These are phyloP conservation scores for Cucumis cinereus DNA, from an alignment of 306 rosid species.

Conservation along the genomic window DNA sequence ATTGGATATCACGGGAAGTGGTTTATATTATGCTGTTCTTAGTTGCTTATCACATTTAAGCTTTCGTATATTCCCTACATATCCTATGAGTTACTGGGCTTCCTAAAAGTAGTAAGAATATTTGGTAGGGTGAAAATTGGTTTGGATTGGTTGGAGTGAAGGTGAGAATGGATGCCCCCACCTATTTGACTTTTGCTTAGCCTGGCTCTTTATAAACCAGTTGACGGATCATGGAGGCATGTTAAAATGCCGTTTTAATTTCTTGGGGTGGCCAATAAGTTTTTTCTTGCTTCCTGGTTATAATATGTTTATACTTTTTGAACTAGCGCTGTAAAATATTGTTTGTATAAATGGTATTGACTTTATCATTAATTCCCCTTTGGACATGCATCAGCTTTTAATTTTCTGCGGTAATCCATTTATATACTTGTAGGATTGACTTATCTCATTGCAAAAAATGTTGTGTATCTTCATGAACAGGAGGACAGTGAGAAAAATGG, in stretches of 20 bases:
- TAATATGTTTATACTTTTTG: background rate
- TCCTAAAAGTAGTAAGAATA: background rate
- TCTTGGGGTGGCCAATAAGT: background rate
- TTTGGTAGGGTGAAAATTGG: background rate
- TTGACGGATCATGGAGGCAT: background rate
- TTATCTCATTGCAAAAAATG: background rate
- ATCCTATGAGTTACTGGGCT: background rate
- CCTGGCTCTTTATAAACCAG: background rate
- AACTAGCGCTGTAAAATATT: background rate
- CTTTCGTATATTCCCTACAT: background rate
- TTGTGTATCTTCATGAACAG: constrained; percentile 29
- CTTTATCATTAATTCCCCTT: background rate
- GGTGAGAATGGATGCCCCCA: background rate
- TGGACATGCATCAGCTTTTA: background rate
- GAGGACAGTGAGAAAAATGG: constrained; percentile 97
- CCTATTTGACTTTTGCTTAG: background rate
- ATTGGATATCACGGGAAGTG: background rate
- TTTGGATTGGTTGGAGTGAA: background rate
- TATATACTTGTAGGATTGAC: background rate
- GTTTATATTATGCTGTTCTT: background rate
- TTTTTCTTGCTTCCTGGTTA: background rate
- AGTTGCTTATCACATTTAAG: background rate
- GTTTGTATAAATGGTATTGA: background rate
- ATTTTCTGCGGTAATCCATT: background rate
- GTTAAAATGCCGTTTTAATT: background rate